Conservation (phyloP, 805 yeast genomes). For the Sugiyamaella qingdaonensis region DNA sequence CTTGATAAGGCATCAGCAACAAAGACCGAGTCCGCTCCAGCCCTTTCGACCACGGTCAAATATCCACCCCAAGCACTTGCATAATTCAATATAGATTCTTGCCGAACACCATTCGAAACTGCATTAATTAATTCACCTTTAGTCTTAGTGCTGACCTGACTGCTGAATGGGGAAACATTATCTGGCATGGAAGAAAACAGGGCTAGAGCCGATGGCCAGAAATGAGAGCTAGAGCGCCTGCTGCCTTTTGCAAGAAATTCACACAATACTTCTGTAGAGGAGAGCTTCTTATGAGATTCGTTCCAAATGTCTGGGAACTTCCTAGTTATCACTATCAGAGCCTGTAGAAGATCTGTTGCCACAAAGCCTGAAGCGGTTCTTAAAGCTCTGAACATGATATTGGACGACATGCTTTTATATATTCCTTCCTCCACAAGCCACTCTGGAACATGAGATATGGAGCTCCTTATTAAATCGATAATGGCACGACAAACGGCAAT, state of each 20-base stretch:
- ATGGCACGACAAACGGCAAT: slow-evolving; percentile 41
- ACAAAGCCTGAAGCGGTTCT: slow-evolving; percentile 16
- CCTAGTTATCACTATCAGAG: slow-evolving; percentile 43
- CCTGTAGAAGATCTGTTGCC: slow-evolving; percentile 26
- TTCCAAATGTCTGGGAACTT: slow-evolving; percentile 34
- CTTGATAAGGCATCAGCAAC: not conserved
- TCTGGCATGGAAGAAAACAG: slow-evolving; percentile 18
- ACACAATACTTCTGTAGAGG: slow-evolving; percentile 20
- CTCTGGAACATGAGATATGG: slow-evolving; percentile 23
- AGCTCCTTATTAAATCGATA: slow-evolving; percentile 36
- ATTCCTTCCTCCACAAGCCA: slow-evolving; percentile 8
- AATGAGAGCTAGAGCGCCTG: slow-evolving; percentile 12
- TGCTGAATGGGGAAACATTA: slow-evolving; percentile 16
- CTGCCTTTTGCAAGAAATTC: slow-evolving; percentile 16
- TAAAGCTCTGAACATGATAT: slow-evolving; percentile 21
- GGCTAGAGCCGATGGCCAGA: slow-evolving; percentile 22
- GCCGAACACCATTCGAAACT: slow-evolving; percentile 13
- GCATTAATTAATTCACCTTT: slow-evolving; percentile 11
- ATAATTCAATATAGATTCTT: not conserved
- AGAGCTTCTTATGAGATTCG: slow-evolving; percentile 14
- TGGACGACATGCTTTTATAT: slow-evolving; percentile 11
- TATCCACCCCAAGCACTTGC: slow-evolving; percentile 21
- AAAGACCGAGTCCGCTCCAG: not conserved
- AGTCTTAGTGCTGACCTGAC: not conserved
- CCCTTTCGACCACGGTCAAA: slow-evolving; percentile 17